Conservation (phyloP, 2,329 filamentous ascomycete genomes). For the Beauveria pseudobassiana region DNA sequence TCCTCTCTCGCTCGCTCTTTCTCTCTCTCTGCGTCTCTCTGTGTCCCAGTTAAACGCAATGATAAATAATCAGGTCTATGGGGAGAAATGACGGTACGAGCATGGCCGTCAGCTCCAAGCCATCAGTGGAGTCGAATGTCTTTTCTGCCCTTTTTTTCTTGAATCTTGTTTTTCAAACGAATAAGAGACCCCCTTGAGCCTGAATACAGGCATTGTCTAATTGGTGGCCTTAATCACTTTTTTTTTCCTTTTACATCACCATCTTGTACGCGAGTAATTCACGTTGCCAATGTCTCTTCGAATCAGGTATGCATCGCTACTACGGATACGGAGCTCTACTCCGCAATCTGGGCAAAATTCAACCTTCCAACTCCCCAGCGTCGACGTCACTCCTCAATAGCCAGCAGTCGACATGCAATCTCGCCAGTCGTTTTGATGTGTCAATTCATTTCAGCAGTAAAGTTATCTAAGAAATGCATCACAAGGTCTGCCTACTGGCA, state of each 20-base stretch:
- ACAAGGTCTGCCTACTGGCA: not conserved
- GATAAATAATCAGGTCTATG: not conserved
- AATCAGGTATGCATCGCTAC: too few species aligned
- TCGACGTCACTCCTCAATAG: too few species aligned
- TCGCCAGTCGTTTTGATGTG: not conserved
- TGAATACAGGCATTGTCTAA: not conserved
- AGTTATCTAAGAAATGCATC: not conserved
- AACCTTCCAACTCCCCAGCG: not conserved
- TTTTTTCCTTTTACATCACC: not conserved
- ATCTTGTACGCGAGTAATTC: slow-evolving; percentile 1
- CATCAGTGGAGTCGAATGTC: not conserved
- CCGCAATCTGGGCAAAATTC: not conserved
- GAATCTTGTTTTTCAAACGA: not conserved
- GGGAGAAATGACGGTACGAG: not conserved
- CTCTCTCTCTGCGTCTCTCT: not conserved
- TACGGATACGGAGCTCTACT: not conserved
- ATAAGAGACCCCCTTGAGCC: not conserved
- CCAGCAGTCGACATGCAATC: too few species aligned
- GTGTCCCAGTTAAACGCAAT: not conserved
- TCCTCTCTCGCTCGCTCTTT: too few species aligned
- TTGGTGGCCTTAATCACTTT: not conserved
- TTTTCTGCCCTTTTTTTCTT: not conserved
- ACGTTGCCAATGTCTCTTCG: not conserved
- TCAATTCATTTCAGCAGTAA: not conserved
- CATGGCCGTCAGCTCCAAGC: not conserved